phyloP scores from a whole-genome alignment of 306 rosid genomes.

The Morella rubra region DNA sequence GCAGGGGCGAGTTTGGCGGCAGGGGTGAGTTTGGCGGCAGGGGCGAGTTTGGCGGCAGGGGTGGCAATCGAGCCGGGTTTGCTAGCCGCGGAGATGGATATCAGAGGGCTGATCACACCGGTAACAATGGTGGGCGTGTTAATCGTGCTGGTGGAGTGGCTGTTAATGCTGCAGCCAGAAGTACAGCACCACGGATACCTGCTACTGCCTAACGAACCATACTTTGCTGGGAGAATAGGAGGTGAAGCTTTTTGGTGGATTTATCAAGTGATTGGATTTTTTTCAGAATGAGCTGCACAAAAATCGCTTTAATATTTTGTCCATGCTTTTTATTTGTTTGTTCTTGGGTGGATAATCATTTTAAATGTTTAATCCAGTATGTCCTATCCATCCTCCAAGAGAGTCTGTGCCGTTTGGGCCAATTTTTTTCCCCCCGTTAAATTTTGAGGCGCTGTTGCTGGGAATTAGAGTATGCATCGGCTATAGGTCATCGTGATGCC shows the following conservation, averaged over 20 bases:
- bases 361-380: constrained; percentile 22
- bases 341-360: constrained; percentile 36
- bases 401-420: neutral
- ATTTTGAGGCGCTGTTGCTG: constrained; percentile 1
- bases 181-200: constrained; percentile 45
- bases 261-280: constrained; percentile 28
- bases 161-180: constrained; percentile 42
- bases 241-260: constrained; percentile 23
- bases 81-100: constrained; percentile 60
- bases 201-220: constrained; percentile 58
- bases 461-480: constrained; percentile 1
- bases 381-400: neutral
- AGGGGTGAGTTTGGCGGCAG: constrained; percentile 55
- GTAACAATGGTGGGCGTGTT: constrained; percentile 43
- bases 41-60: constrained; percentile 17
- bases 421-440: neutral
- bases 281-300: constrained; percentile 29
- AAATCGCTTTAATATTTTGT: constrained; percentile 30
- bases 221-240: constrained; percentile 5
- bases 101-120: constrained; percentile 53
- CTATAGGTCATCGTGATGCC: neutral
- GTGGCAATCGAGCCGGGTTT: constrained; percentile 52
- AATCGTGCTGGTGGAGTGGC: constrained; percentile 51
- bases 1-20: no score
- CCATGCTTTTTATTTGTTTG: constrained; percentile 14